Evolutionary conservation across 257 asterid genomes (phyloP), one percentile per base, ranked within the genome.

Genomic region (Fraxinus quadrangulata): DNA sequence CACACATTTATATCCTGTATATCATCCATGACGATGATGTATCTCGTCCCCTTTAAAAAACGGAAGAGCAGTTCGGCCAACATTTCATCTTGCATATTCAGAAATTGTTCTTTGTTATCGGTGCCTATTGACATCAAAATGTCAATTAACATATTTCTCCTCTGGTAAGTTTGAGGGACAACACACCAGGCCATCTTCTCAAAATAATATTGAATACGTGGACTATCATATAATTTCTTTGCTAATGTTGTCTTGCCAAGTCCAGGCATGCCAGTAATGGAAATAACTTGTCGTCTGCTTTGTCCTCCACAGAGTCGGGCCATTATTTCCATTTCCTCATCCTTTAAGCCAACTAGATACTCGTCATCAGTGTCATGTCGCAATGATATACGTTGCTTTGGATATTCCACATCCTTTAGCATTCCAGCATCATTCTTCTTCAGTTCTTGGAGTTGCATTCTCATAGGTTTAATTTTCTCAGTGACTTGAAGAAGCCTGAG

Each of bases 401-500:
- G 26, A 51, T 51, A 51, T 51, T 51, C 26, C 16, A 6, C 59
- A 5, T 51, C 7, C 21, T 17, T 16, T 4, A 2, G 21, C n/a
- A 19, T 16, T 16, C 63, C 63, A 51, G 63, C 63, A n/a, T 4
- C 23, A 17, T 51, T 16, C 23, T 3, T 79, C 54, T 24, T 51
- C 26, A 26, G 36, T 69, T 17, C 68, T 42, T 39, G 70, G 17
- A 71, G 8, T 17, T 3, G 59, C 3, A 12, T 3, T 34, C 10
- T 1, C 13, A 75, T 34, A 6, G 23, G 16, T 28, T 66, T 3
- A 30, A 77, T 17, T 36, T 51, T 37, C 51, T 17, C 2, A n/a
- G 47, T 73, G 40, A 80, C 26, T 13, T 45, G 33, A 23, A 12
- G 13, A 42, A 84, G 31, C 81, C 75, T 74, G 13, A 11, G n/a